phyloP scores from a whole-genome alignment of 306 rosid genomes.

The Adenanthera pavonina region DNA sequence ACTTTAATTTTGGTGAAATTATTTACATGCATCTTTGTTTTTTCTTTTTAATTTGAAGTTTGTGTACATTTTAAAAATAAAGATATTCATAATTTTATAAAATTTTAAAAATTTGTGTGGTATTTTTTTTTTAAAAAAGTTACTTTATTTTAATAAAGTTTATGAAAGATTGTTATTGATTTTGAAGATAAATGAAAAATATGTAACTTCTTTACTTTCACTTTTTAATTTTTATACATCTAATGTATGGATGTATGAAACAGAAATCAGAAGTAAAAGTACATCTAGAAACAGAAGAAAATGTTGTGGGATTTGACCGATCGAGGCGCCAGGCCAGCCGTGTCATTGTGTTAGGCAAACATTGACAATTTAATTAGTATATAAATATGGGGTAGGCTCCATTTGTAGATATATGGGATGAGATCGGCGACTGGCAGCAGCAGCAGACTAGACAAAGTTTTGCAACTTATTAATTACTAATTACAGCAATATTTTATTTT shows the following conservation, averaged over 20 bases:
- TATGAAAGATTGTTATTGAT: no score
- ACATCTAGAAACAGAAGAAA: conserved; percentile 1
- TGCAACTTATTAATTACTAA: neutral
- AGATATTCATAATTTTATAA: no score
- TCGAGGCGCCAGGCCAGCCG: neutral
- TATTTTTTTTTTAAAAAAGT: no score
- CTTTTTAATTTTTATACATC: no score
- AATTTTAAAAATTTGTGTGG: neutral
- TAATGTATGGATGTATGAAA: neutral
- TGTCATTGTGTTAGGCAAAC: neutral
- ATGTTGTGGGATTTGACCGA: neutral
- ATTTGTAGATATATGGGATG: neutral
- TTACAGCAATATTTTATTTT: neutral
- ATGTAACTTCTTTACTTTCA: neutral
- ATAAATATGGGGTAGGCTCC: neutral
- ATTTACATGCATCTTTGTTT: neutral
- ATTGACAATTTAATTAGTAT: neutral
- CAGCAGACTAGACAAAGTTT: neutral
- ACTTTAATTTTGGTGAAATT: neutral
- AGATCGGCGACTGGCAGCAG: neutral
- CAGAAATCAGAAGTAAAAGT: neutral
- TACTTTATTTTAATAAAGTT: neutral
- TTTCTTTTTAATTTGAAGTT: neutral
- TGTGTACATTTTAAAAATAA: neutral
- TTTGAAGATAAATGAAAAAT: no score